Percentiles rank a stretch among this genome's conserved stretches.
These are phyloP conservation scores for Fusarium musae DNA, from an alignment of 2,329 filamentous ascomycete genomes.

Conservation along the genomic window DNA sequence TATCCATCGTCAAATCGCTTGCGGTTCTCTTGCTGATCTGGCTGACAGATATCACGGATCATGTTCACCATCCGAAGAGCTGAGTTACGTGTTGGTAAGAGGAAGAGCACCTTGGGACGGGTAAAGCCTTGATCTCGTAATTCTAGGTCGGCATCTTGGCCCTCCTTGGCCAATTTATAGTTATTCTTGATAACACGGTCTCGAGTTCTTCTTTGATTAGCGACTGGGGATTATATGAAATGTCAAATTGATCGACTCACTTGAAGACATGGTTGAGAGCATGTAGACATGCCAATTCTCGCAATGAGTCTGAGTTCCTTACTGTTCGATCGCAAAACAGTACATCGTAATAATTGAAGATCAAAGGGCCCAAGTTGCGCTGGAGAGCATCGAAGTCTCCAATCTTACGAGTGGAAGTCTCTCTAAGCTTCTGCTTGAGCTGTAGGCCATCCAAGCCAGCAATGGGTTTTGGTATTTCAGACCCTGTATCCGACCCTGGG, in stretches of 20 bases:
- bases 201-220: conserved; percentile 69
- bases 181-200: conserved; percentile 95
- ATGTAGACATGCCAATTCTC: conserved; percentile 82
- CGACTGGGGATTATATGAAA: too few species aligned
- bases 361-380: conserved; percentile 72
- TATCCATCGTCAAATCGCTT: conserved; percentile 92
- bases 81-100: conserved; percentile 88
- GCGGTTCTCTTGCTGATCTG: conserved; percentile 94
- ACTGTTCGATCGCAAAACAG: conserved; percentile 78
- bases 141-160: conserved; percentile 73
- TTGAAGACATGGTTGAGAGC: conserved; percentile 93
- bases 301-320: conserved; percentile 74
- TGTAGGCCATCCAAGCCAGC: conserved; percentile 60
- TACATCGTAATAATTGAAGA: conserved; percentile 87
- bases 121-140: conserved; percentile 95
- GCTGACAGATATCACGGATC: conserved; percentile 79
- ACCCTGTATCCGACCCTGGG: conserved; percentile 54
- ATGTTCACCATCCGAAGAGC: conserved; percentile 82
- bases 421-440: conserved; percentile 76
- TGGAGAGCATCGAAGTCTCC: conserved; percentile 70
- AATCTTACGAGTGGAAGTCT: conserved; percentile 63
- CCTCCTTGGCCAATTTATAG: conserved; percentile 76
- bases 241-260: conserved; percentile 53
- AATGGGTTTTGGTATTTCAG: conserved; percentile 49
- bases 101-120: conserved; percentile 88